Evolutionary conservation across 179 eudicot species (phyloP), one percentile per base, ranked within the genome.

Genomic region (Carnegiea gigantea): DNA sequence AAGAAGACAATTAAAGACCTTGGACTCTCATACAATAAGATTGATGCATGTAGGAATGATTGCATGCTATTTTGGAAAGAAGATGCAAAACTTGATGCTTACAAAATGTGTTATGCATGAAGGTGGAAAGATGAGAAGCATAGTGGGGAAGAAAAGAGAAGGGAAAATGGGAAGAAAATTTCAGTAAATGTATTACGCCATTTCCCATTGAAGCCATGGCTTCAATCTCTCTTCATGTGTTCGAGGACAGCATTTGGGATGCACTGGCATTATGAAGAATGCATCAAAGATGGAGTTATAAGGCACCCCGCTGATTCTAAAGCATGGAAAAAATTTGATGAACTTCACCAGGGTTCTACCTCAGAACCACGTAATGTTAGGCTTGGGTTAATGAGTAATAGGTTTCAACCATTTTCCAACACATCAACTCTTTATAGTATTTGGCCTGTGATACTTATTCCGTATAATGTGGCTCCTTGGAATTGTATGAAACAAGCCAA

Each of bases 271-370:
- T 28, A 28, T 28, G 30, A 28, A 28, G 30, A 28, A 28, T 1
- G 30, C 4, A 24, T 20, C 0, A 51, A 70, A 53, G 70, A 48
- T 72, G 77, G 76, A 38, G 21, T 73, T 4, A 28, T 57, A 21
- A 20, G 54, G 17, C 78, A 73, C 20, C 77, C 62, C 0, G 43
- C 73, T 0, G 73, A 74, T 74, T 46, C 71, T 5, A 21, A 17
- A 9, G 46, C 78, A 1, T 80, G 83, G 78, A 80, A 73, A 12
- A 4, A 6, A 0, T 81, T 75, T 60, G 79, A 81, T 76, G 3
- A 15, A 18, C 17, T 3, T n/a, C 9, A 15, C 0, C 4, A 17
- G 8, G 5, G 1, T 21, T 73, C n/a, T 18, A 38, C 76, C 11
- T 14, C 5, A 9, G 76, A 73, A 5, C 76, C 54, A 2, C 54